phyloP scores from a whole-genome alignment of 345 rosid species.

The Eucalyptus cloeziana region DNA sequence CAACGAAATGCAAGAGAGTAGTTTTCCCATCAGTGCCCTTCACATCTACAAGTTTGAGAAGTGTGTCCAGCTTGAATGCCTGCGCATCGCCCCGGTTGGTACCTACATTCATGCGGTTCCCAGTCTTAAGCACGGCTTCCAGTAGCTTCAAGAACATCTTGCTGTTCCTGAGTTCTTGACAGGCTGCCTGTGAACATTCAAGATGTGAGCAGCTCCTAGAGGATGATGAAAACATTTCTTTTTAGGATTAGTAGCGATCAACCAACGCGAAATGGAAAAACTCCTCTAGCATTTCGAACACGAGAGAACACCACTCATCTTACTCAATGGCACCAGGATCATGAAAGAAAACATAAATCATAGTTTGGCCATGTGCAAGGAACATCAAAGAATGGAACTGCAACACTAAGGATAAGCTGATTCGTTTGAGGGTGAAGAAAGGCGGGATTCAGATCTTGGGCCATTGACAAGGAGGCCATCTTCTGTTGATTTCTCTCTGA shows the following conservation, averaged over 20 bases:
- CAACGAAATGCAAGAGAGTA: slow-evolving; percentile 82
- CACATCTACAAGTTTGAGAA: slow-evolving; percentile 73
- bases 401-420: background rate
- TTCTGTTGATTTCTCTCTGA: background rate
- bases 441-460: background rate
- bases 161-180: slow-evolving; percentile 68
- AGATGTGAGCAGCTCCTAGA: background rate
- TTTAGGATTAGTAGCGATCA: background rate
- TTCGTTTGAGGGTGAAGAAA: background rate
- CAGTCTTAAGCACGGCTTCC: slow-evolving; percentile 90
- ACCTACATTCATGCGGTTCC: slow-evolving; percentile 90
- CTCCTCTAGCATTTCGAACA: background rate
- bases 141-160: slow-evolving; percentile 79
- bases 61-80: slow-evolving; percentile 95
- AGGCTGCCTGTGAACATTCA: slow-evolving; percentile 43
- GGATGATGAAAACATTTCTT: background rate
- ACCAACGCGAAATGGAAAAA: background rate
- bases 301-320: background rate
- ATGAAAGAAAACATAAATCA: background rate
- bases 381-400: background rate
- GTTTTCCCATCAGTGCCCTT: slow-evolving; percentile 92
- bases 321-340: background rate
- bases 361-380: background rate
- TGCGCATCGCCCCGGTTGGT: slow-evolving; percentile 92
- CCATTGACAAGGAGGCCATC: background rate